Evolutionary conservation across 2,329 filamentous ascomycete species (phyloP), one percentile per base, ranked within the genome.

Genomic region (Ophiocordyceps polyrhachis-furcata): DNA sequence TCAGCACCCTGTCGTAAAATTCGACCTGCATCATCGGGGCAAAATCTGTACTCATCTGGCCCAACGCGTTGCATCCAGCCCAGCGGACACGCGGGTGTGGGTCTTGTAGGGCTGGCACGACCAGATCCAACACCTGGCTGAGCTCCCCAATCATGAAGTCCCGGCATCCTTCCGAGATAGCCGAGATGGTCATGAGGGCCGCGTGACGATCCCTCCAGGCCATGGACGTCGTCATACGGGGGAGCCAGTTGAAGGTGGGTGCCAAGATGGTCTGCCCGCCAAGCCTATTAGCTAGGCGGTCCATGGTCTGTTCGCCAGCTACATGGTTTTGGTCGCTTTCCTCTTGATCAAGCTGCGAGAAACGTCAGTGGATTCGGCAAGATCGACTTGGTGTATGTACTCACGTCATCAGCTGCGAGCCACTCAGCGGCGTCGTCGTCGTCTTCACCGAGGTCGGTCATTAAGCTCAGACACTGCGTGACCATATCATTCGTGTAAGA

Each of bases 11-110:
- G 50, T 84, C 76, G 61, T 94, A 91, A 62, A 93, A 93, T 55
- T 94, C 91, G 52, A 85, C 83, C 63, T 98, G 91, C 89, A 98
- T 96, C 12, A 83, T 93, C 13, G 88, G 88, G 13, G 93, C 89
- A 61, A 98, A 98, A 58, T 98, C 91, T 29, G 91, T 98, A 67
- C 89, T 96, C 91, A 98, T 98, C 63, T 98, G 91, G 25, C 91
- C 91, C n/a, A 98, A 74, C 40, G 91, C 91, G 58, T 98, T 96
- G 69, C 91, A 98, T 31, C 88, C 91, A 44, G 91, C 91, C 80
- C 93, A 98, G 55, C 89, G 81, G 45, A 98, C 91, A 58, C 91
- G 84, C 38, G 91, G 84, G 58, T 98, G 91, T 37, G 83, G 74
- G 58, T 98, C 89, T 54, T 81, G 79, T 32, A 98, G 72, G 32